Evolutionary conservation across 1,139 yeast genomes (phyloP).

Genomic region (Geotrichum reessii): DNA sequence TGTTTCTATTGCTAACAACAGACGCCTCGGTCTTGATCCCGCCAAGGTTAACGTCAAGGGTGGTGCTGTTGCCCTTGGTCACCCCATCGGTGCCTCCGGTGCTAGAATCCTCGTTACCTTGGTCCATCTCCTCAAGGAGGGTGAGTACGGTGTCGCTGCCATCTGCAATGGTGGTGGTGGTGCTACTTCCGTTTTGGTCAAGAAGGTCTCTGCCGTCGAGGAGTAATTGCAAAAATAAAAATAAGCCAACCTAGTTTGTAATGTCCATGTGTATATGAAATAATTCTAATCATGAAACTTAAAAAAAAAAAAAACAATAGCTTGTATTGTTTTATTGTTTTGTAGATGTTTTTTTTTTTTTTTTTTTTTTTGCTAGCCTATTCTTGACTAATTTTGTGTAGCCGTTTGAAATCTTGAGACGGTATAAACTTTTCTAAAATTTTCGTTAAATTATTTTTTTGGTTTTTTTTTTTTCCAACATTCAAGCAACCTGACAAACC

Average conservation of each 20-base stretch:
- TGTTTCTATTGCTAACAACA: slow-evolving; percentile 76
- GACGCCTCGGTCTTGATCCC: slow-evolving; percentile 57
- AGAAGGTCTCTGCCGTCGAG: too few relatives aligned
- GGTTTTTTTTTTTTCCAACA: too few relatives aligned
- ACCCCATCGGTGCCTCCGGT: slow-evolving; percentile 94
- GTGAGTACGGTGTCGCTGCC: slow-evolving; percentile 83
- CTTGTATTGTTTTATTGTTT: too few relatives aligned
- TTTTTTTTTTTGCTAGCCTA: background rate
- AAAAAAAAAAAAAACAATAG: background rate
- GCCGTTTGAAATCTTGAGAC: too few relatives aligned
- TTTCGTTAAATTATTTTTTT: too few relatives aligned
- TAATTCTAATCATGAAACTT: background rate
- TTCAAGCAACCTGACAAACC: background rate
- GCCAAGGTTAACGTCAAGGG: slow-evolving; percentile 84
- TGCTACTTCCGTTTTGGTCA: slow-evolving; percentile 86
- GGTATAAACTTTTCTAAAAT: too few relatives aligned
- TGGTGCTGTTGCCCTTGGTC: slow-evolving; percentile 95
- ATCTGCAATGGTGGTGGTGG: slow-evolving; percentile 99
- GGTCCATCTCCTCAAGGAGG: slow-evolving; percentile 68
- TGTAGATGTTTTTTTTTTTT: background rate
- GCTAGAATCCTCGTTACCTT: slow-evolving; percentile 91
- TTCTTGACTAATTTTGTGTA: background rate
- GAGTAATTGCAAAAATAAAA: slow-evolving; percentile 54
- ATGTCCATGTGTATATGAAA: background rate
- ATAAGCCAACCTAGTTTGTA: background rate